phyloP scores from a whole-genome alignment of 2,329 filamentous ascomycete species.

The Alternaria viburni region DNA sequence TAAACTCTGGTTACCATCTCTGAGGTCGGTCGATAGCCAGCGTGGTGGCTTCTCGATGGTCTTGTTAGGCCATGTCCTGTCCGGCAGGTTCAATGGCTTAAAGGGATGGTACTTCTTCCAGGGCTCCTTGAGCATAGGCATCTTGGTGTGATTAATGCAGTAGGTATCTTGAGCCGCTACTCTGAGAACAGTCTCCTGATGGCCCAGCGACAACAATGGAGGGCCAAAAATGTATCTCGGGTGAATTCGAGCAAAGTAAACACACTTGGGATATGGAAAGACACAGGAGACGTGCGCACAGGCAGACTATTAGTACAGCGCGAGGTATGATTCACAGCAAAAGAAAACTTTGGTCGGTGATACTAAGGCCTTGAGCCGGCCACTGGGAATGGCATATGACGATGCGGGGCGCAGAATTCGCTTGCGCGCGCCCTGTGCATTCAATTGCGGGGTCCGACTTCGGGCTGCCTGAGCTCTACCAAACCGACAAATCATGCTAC shows the following conservation, averaged over 20 bases:
- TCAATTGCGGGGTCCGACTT: slow-evolving; percentile 20
- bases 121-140: slow-evolving; percentile 71
- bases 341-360: slow-evolving; percentile 21
- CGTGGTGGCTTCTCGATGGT: slow-evolving; percentile 82
- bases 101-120: slow-evolving; percentile 79
- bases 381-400: slow-evolving; percentile 18
- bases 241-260: neutral
- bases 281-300: neutral
- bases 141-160: slow-evolving; percentile 20
- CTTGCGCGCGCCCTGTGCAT: slow-evolving; percentile 13
- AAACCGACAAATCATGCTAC: neutral
- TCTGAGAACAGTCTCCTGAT: neutral
- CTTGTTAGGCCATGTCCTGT: slow-evolving; percentile 84
- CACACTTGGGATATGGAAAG: neutral
- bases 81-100: slow-evolving; percentile 68
- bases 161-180: neutral
- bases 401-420: slow-evolving; percentile 21
- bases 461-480: slow-evolving; percentile 3
- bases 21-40: slow-evolving; percentile 87
- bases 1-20: slow-evolving; percentile 94
- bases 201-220: neutral
- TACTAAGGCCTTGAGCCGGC: slow-evolving; percentile 11
- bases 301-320: slow-evolving; percentile 3
- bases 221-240: neutral
- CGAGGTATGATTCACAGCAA: slow-evolving; percentile 21